These are phyloP conservation scores for Populus simonii DNA, from an alignment of 345 rosid genomes.

Conservation along the genomic window DNA sequence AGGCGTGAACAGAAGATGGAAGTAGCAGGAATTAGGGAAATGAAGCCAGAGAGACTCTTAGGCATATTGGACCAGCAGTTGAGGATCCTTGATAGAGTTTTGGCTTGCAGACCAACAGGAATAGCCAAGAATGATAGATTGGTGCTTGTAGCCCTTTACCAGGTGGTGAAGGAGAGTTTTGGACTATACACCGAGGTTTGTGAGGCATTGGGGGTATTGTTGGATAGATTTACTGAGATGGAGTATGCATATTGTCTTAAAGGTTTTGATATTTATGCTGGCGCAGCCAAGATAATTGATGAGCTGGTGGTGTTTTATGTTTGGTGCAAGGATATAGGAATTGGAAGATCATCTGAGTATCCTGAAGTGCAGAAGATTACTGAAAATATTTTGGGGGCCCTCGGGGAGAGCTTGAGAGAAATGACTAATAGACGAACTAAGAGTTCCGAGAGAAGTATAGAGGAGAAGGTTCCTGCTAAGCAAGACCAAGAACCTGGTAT, in stretches of 20 bases:
- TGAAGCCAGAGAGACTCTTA: conserved; percentile 18
- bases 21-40: conserved; percentile 8
- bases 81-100: conserved; percentile 23
- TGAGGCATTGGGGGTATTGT: conserved; percentile 19
- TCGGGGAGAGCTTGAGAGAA: conserved; percentile 22
- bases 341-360: conserved; percentile 27
- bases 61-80: conserved; percentile 12
- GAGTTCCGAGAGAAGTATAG: conserved; percentile 13
- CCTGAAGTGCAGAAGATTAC: conserved; percentile 25
- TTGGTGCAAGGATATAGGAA: conserved; percentile 30
- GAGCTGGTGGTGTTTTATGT: conserved; percentile 19
- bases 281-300: conserved; percentile 26
- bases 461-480: conserved; percentile 1
- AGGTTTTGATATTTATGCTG: conserved; percentile 22
- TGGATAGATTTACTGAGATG: conserved; percentile 27
- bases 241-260: conserved; percentile 21
- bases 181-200: conserved; percentile 15
- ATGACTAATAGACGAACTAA: conserved; percentile 8
- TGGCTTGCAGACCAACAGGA: conserved; percentile 23
- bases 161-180: conserved; percentile 26
- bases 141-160: conserved; percentile 15
- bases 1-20: conserved; percentile 4
- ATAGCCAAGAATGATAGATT: conserved; percentile 20
- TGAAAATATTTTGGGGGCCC: conserved; percentile 12
- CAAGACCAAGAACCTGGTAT: background rate